Base-by-base conservation (phyloP, 179 eudicot genomes). In the Carnegiea gigantea region DNA sequence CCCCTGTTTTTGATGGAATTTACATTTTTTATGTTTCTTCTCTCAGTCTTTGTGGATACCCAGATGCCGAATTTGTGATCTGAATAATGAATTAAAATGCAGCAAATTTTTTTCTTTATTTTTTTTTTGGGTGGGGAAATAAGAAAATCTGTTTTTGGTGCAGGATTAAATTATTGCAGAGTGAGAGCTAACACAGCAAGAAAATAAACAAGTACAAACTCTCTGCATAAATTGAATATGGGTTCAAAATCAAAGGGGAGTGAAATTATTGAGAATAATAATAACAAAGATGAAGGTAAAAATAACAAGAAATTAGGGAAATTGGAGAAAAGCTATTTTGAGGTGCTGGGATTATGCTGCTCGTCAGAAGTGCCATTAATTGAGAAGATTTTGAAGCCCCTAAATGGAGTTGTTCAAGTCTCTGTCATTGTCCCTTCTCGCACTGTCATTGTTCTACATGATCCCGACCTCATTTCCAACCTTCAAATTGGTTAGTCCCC, bases 261-360 rank as follows among this genome's bases (percentile, higher is more conserved):
- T 24, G 80, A 70, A 68, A 28, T 49, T 60, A 73, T 5, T 67
- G 30, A 67, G 17, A 67, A 67, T 28, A 67, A 44, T 23, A 67
- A 26, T 67, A 23, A 23, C 3, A 6, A 65, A 6, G 49, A 75
- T 53, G 60, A 83, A 59, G 83, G 44, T 9, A 76, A 79, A 9
- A 54, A 73, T 20, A 49, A 40, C 4, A 28, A 24, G 2, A 67
- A 62, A 51, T 51, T 51, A n/a, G 75, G 75, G 3, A 78, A 15
- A 6, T 23, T 90, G 48, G 81, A 92, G 78, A 93, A 93, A 53
- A 92, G 95, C 79, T 92, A 93, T 62, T 93, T 92, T 49, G 93
- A 93, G 43, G 98, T 95, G 46, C 23, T 92, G 85, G 95, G 97
- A 0, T 76, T 95, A 38, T 95, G 98, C 72, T 95, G 98, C 49